Evolutionary conservation across 306 rosid species (phyloP).

Genomic region (Cucurbita pepo): DNA sequence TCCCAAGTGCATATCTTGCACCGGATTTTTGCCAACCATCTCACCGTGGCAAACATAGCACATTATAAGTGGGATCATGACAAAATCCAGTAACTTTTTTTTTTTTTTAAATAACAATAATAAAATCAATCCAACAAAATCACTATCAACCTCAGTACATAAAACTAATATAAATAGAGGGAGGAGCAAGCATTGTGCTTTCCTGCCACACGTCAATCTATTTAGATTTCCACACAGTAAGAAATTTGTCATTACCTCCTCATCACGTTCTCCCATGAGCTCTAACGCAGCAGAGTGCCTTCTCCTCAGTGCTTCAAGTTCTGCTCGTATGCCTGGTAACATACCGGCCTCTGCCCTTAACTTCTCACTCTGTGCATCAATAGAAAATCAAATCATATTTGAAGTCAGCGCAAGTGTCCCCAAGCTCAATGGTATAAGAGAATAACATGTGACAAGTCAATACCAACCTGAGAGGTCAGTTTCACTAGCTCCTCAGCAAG

Average conservation of each 20-base stretch:
- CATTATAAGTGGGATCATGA: not conserved
- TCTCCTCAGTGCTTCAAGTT: slow-evolving; percentile 86
- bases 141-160: not conserved
- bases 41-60: not conserved
- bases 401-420: not conserved
- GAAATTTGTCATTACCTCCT: slow-evolving; percentile 49
- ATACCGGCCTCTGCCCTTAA: slow-evolving; percentile 60
- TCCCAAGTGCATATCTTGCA: not conserved
- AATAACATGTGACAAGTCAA: not conserved
- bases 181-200: not conserved
- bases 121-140: not conserved
- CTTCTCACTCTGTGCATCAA: slow-evolving; percentile 73
- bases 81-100: not conserved
- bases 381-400: slow-evolving; percentile 14
- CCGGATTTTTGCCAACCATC: not conserved
- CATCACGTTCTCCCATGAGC: slow-evolving; percentile 97
- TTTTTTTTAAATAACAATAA: not conserved
- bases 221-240: not conserved
- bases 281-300: slow-evolving; percentile 96
- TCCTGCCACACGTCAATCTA: not conserved
- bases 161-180: not conserved
- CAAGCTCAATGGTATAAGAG: not conserved
- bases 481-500: slow-evolving; percentile 95
- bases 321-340: slow-evolving; percentile 81
- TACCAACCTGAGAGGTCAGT: slow-evolving; percentile 74